These are phyloP conservation scores for Oropetium thomaeum DNA, from an alignment of 176 grass and related monocot species.

Conservation along the genomic window DNA sequence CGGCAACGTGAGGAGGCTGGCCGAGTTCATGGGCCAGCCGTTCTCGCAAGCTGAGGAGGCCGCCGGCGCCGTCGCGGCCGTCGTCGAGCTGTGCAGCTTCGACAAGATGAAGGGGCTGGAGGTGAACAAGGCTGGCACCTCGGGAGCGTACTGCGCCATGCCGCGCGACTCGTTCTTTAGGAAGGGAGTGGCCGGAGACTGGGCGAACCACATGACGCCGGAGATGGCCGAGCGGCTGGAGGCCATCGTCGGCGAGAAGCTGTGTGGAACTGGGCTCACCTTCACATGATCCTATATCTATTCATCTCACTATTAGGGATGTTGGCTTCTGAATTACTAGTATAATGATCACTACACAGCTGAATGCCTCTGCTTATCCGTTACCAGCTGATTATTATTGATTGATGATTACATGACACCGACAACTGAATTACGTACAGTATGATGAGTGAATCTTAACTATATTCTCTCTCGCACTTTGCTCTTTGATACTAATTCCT, in stretches of 20 bases:
- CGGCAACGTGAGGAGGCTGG: constrained; percentile 21
- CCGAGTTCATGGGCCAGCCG: constrained; percentile 41
- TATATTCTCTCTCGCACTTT: too few relatives aligned
- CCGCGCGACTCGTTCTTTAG: constrained; percentile 23
- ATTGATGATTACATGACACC: too few relatives aligned
- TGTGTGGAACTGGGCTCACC: constrained; percentile 1
- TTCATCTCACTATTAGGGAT: too few relatives aligned
- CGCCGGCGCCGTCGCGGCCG: constrained; percentile 6
- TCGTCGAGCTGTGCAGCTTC: constrained; percentile 55
- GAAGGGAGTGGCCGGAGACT: constrained; percentile 49
- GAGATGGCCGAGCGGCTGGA: constrained; percentile 43
- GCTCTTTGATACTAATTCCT: too few relatives aligned
- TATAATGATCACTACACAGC: too few relatives aligned
- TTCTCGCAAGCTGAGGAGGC: constrained; percentile 40
- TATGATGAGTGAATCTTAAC: too few relatives aligned
- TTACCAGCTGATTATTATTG: too few relatives aligned
- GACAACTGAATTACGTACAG: too few relatives aligned
- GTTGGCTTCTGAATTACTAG: too few relatives aligned
- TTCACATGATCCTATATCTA: not conserved
- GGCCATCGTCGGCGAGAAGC: constrained; percentile 17
- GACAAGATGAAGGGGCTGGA: constrained; percentile 35
- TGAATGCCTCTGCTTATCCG: too few relatives aligned
- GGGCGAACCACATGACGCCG: constrained; percentile 44
- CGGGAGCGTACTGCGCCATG: not conserved
- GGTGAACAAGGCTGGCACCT: constrained; percentile 13